These are phyloP conservation scores for Knoxia roxburghii DNA, from an alignment of 257 asterid genomes.

Conservation along the genomic window DNA sequence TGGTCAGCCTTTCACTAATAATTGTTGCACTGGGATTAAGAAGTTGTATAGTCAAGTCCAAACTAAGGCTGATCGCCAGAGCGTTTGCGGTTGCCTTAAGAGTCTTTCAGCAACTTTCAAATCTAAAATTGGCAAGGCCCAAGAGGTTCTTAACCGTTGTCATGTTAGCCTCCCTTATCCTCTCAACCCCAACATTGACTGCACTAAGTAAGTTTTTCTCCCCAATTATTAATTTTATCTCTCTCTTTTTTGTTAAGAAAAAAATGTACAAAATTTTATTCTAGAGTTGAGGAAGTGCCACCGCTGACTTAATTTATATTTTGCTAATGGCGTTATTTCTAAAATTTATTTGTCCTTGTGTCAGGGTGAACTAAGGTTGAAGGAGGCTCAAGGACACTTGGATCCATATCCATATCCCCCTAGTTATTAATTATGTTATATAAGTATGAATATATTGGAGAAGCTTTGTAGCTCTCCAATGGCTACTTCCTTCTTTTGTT, in stretches of 20 bases:
- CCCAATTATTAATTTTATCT: background rate
- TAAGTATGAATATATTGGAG: background rate
- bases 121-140: constrained; percentile 4
- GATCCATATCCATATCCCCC: background rate
- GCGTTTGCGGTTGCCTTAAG: constrained; percentile 27
- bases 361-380: background rate
- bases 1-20: background rate
- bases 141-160: constrained; percentile 19
- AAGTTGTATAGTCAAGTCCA: constrained; percentile 8
- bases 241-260: too few relatives aligned
- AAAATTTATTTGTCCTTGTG: too few relatives aligned
- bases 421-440: background rate
- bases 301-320: too few relatives aligned
- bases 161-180: constrained; percentile 23
- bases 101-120: background rate
- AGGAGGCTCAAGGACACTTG: background rate
- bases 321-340: background rate
- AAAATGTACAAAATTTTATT: too few relatives aligned
- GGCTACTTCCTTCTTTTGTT: background rate
- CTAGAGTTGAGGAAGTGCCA: too few relatives aligned
- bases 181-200: constrained; percentile 22
- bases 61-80: constrained; percentile 17
- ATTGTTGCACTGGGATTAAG: constrained; percentile 25
- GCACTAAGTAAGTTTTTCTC: constrained; percentile 16
- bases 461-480: background rate